Evolutionary conservation across 306 rosid genomes (phyloP).

Genomic region (Trifolium pratense): DNA sequence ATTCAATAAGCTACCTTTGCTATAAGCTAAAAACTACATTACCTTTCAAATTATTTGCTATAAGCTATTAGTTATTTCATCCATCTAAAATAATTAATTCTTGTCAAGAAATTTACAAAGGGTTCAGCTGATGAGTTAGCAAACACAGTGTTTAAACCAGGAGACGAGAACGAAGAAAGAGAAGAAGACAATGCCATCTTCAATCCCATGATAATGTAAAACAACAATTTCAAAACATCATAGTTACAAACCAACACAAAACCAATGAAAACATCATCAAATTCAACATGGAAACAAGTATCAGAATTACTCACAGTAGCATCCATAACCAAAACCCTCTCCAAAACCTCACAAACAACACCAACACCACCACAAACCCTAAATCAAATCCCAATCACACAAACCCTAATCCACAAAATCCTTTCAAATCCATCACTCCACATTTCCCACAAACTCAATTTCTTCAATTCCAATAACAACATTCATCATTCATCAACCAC

Average conservation of each 20-base stretch:
- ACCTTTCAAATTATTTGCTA: too few relatives aligned
- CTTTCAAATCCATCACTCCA: conserved; percentile 60
- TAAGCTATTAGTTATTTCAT: too few relatives aligned
- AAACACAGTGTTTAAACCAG: background rate
- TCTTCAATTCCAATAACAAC: conserved; percentile 58
- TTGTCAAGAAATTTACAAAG: too few relatives aligned
- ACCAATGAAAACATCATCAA: background rate
- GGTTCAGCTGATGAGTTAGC: background rate
- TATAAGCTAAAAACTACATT: too few relatives aligned
- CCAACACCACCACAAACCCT: background rate
- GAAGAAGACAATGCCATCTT: background rate
- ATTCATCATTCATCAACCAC: conserved; percentile 36
- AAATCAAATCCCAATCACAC: conserved; percentile 37
- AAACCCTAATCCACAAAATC: conserved; percentile 59
- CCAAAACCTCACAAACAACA: conserved; percentile 44
- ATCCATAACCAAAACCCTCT: conserved; percentile 63
- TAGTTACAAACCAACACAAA: conserved; percentile 1
- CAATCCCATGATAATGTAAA: background rate
- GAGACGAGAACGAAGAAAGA: background rate
- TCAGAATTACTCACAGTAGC: conserved; percentile 65
- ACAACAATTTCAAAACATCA: background rate
- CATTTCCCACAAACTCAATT: conserved; percentile 67
- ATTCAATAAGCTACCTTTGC: too few relatives aligned
- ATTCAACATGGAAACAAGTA: conserved; percentile 35
- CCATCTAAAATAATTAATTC: too few relatives aligned